A percentile compares a stretch with the other conserved stretches of the same genome.
Evolutionary conservation across 352 stramenopile genomes (phyloP).

Genomic region (Phytophthora sp.): DNA sequence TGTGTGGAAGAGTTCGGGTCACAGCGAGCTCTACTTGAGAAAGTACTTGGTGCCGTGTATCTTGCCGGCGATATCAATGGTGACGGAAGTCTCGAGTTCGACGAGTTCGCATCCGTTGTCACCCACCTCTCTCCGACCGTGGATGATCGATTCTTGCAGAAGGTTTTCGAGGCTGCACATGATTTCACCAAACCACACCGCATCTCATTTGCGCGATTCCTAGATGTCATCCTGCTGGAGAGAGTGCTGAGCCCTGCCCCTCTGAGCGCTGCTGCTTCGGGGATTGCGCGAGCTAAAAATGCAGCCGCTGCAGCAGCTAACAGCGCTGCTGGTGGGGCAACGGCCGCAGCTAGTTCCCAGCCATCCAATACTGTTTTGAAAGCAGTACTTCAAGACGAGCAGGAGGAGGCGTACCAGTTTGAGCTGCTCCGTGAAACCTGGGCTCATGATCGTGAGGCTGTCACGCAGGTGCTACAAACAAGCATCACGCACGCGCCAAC

Average conservation of each 20-base stretch:
- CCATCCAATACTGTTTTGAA: slow-evolving; percentile 9
- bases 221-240: slow-evolving; percentile 67
- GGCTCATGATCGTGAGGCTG: slow-evolving; percentile 58
- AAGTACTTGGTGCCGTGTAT: slow-evolving; percentile 79
- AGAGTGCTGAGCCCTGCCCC: slow-evolving; percentile 46
- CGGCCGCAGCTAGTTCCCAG: background rate
- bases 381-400: slow-evolving; percentile 32
- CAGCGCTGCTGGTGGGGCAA: background rate
- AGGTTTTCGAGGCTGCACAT: slow-evolving; percentile 64
- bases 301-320: slow-evolving; percentile 7
- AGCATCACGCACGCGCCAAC: slow-evolving; percentile 67
- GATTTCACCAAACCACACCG: slow-evolving; percentile 61
- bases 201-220: slow-evolving; percentile 67
- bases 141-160: slow-evolving; percentile 63
- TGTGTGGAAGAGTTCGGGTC: slow-evolving; percentile 66
- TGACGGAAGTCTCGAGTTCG: slow-evolving; percentile 72
- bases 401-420: slow-evolving; percentile 83
- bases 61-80: slow-evolving; percentile 68
- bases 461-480: slow-evolving; percentile 49
- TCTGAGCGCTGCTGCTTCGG: slow-evolving; percentile 18
- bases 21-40: slow-evolving; percentile 59
- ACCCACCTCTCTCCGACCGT: slow-evolving; percentile 56
- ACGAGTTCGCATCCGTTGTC: slow-evolving; percentile 76
- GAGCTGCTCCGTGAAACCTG: slow-evolving; percentile 71
- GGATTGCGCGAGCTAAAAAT: slow-evolving; percentile 29